Evolutionary conservation across 192 early-diverging fungal genomes (phyloP), one percentile per base, ranked within the genome.

Genomic region (Globomyces pollinis-pini): DNA sequence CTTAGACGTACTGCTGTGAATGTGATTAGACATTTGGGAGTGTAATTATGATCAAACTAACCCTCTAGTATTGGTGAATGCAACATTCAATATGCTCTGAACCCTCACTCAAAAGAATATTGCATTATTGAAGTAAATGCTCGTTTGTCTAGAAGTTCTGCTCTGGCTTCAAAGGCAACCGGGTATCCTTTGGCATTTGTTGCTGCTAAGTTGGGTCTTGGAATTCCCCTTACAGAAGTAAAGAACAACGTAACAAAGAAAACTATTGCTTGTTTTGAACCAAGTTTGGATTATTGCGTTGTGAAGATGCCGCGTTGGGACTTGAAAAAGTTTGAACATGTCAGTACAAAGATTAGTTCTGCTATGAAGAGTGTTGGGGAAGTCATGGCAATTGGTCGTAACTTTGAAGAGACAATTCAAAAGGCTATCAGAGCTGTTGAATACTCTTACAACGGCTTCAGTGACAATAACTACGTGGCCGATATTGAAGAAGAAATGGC

Each of bases 111-210:
- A 53, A 86, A 88, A 73, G 96, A 98, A 73, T 98, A 94, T 77
- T 88, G 89, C 73, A 91, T 98, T 64, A 98, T 98, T 61, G 96
- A 98, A 78, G 94, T 98, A 65, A 98, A 98, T 64, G 96, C 96
- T 21, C 89, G 96, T 54, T 76, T 98, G 21, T 91, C 88, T 59
- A 84, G 96, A 65, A 86, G 83, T 53, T 90, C 89, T 15, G 96
- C 96, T 11, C 78, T 98, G 20, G 96, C 96, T 13, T 91, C 89
- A 60, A 98, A 98, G 69, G 96, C 96, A 7, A 98, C 96, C 2
- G 96, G 96, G 15, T 98, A 96, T 70, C 96, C 96, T 16, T 76
- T 98, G 55, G 96, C 96, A 8, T 98, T 98, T 72, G 91, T 98
- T 33, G 94, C 96, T 3, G 93, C 96, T 63, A 98, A 98, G 74